phyloP scores from a whole-genome alignment of 2,329 filamentous ascomycete genomes.

The Periconia digitata region DNA sequence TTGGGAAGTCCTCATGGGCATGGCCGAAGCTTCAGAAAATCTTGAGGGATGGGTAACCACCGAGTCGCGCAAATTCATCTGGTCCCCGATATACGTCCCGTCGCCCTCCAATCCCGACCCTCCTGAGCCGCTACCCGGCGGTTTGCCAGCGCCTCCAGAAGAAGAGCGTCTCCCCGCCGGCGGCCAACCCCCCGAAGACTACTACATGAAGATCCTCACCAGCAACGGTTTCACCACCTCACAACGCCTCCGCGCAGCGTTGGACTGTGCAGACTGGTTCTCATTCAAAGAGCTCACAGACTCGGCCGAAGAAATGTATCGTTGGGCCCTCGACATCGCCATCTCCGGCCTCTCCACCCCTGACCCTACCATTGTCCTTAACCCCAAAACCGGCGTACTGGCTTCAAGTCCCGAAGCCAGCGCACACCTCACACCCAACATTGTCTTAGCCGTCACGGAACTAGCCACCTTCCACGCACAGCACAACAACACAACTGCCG shows the following conservation, averaged over 20 bases:
- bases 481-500: constrained; percentile 64
- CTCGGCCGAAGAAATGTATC: constrained; percentile 71
- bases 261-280: constrained; percentile 83
- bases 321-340: constrained; percentile 75
- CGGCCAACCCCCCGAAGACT: constrained; percentile 68
- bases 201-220: constrained; percentile 80
- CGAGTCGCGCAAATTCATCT: constrained; percentile 61
- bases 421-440: constrained; percentile 65
- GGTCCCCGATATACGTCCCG: constrained; percentile 71
- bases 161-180: constrained; percentile 73
- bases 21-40: constrained; percentile 75
- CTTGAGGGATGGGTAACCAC: constrained; percentile 79
- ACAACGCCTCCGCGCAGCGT: constrained; percentile 77
- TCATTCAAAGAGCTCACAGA: constrained; percentile 71
- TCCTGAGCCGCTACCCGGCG: constrained; percentile 67
- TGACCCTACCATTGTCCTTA: constrained; percentile 51
- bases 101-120: constrained; percentile 84
- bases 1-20: constrained; percentile 76
- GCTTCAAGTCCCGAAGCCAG: constrained; percentile 55
- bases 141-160: constrained; percentile 67
- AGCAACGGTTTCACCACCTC: constrained; percentile 76
- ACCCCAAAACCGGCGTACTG: constrained; percentile 63
- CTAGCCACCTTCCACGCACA: constrained; percentile 77
- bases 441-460: constrained; percentile 74
- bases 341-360: constrained; percentile 55